Percentiles rank a stretch among this genome's conserved stretches.
Conservation (phyloP, 2,329 filamentous ascomycete genomes). For the Colletotrichum liriopes region DNA sequence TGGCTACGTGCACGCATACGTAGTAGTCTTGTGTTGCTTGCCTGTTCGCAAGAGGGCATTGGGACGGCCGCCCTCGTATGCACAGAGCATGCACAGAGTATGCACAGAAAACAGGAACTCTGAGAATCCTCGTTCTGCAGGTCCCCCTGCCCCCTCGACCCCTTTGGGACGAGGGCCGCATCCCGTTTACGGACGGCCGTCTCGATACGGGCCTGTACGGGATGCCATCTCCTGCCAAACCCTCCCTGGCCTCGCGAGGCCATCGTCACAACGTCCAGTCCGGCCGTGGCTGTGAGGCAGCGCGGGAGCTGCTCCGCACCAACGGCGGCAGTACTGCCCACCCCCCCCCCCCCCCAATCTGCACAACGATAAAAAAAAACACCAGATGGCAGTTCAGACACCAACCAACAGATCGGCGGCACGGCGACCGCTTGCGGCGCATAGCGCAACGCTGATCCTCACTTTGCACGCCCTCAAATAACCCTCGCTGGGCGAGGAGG, state of each 20-base stretch:
- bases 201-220: not conserved
- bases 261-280: too few species aligned
- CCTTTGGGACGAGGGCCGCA: not conserved
- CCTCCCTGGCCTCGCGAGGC: not conserved
- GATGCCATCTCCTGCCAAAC: not conserved
- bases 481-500: too few species aligned
- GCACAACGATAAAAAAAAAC: too few species aligned
- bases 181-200: not conserved
- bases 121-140: not conserved
- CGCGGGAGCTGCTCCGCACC: not conserved
- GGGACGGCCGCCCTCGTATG: too few species aligned
- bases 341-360: too few species aligned
- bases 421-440: not conserved
- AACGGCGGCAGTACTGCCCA: too few species aligned
- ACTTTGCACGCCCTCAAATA: too few species aligned
- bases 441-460: constrained; percentile 1
- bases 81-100: not conserved
- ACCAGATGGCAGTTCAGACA: not conserved
- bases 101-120: constrained; percentile 11
- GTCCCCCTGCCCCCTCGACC: too few species aligned
- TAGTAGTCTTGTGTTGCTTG: too few species aligned
- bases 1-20: not conserved
- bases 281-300: not conserved
- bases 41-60: not conserved
- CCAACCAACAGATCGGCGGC: not conserved